These are phyloP conservation scores for Apiospora koreana DNA, from an alignment of 2,329 filamentous ascomycete genomes.

Conservation along the genomic window DNA sequence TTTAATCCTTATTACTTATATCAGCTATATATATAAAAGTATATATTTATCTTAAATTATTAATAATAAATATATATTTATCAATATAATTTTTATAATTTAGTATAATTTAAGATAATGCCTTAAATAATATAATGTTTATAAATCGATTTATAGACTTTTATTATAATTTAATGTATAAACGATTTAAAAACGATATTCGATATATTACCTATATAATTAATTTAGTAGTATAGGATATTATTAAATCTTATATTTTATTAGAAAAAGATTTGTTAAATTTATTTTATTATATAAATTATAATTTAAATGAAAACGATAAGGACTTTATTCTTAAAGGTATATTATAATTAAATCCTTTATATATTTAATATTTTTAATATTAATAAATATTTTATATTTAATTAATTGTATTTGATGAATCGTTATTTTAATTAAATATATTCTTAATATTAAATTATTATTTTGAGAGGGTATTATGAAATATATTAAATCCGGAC, in stretches of 20 bases:
- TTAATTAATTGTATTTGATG: neutral
- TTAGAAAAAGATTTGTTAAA: neutral
- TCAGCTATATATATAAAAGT: too few relatives aligned
- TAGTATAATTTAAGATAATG: neutral
- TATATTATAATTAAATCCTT: neutral
- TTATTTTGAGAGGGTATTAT: neutral
- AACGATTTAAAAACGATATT: neutral
- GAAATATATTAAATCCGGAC: neutral
- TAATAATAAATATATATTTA: neutral
- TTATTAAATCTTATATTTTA: neutral
- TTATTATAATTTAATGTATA: neutral
- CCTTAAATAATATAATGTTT: neutral
- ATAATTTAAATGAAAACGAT: neutral
- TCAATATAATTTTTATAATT: neutral
- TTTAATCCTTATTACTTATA: too few relatives aligned
- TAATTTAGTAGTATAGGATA: neutral
- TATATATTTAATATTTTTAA: neutral
- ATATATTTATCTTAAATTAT: neutral
- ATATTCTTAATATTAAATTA: neutral
- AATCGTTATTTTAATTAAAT: neutral
- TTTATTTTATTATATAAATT: neutral
- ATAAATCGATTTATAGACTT: neutral
- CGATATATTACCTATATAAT: neutral
- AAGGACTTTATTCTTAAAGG: neutral
- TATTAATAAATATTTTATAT: neutral